A percentile compares a stretch with the other conserved stretches of the same genome.
These are phyloP conservation scores for Xylariales sp. DNA, from an alignment of 2,329 filamentous ascomycete genomes.

Conservation along the genomic window DNA sequence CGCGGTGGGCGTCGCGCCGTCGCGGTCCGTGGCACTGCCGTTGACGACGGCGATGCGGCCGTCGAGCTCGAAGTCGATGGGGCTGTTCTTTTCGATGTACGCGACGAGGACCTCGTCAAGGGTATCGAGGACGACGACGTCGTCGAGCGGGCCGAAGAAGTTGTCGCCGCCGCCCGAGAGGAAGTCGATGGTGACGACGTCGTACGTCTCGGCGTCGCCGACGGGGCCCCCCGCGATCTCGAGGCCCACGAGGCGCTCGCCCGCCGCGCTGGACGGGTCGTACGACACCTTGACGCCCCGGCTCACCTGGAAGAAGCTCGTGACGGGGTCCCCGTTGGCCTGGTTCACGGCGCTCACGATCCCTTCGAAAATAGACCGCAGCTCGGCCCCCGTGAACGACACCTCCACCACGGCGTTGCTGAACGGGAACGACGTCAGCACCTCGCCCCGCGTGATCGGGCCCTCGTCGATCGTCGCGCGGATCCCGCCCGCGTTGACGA, in stretches of 20 bases:
- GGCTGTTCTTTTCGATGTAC: constrained; percentile 62
- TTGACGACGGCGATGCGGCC: constrained; percentile 55
- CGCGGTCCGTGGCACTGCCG: background rate
- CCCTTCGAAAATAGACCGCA: constrained; percentile 70
- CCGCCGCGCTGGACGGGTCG: constrained; percentile 62
- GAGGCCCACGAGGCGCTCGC: constrained; percentile 64
- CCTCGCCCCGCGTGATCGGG: constrained; percentile 70
- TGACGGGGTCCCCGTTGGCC: constrained; percentile 63
- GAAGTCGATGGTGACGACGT: constrained; percentile 72
- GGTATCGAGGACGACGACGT: constrained; percentile 59
- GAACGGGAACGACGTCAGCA: constrained; percentile 74
- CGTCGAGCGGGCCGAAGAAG: constrained; percentile 57
- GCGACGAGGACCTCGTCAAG: constrained; percentile 61
- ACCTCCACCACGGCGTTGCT: constrained; percentile 73
- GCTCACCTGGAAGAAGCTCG: constrained; percentile 71
- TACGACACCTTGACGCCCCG: constrained; percentile 67
- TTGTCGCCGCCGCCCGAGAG: constrained; percentile 72
- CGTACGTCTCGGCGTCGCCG: constrained; percentile 60
- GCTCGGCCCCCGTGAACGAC: constrained; percentile 61
- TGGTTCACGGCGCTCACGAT: constrained; percentile 66
- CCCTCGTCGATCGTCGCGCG: constrained; percentile 72
- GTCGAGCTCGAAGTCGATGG: constrained; percentile 63
- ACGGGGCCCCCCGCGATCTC: constrained; percentile 62
- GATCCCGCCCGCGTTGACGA: constrained; percentile 73
- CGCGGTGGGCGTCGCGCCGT: constrained; percentile 25